These are phyloP conservation scores for Kandelia obovata DNA, from an alignment of 345 rosid genomes.

Conservation along the genomic window DNA sequence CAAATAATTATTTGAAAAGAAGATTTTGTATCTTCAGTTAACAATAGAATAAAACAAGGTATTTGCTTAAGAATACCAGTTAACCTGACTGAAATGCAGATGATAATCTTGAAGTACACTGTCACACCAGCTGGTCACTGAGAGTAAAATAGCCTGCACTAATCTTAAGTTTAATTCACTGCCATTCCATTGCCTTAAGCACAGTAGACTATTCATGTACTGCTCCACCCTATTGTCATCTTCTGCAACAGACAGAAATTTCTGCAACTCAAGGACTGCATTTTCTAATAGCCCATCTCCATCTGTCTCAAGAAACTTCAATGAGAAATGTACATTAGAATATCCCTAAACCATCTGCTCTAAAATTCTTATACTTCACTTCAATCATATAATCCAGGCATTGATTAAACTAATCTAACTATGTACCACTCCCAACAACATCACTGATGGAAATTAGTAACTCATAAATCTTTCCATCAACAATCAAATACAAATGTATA, in stretches of 20 bases:
- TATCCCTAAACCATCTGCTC: background rate
- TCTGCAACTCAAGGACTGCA: conserved; percentile 57
- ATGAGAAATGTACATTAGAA: conserved; percentile 21
- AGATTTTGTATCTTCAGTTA: conserved; percentile 5
- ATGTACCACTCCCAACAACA: too few relatives aligned
- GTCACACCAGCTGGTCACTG: conserved; percentile 76
- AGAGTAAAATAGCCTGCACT: conserved; percentile 50
- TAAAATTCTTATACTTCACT: background rate
- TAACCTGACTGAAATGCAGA: conserved; percentile 74
- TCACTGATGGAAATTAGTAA: too few relatives aligned
- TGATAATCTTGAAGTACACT: conserved; percentile 76
- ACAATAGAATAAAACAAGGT: conserved; percentile 6
- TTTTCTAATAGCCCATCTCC: conserved; percentile 62
- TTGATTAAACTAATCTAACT: too few relatives aligned
- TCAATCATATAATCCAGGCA: background rate
- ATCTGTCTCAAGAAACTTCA: conserved; percentile 75
- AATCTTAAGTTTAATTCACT: conserved; percentile 41
- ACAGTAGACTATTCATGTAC: conserved; percentile 52
- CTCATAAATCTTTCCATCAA: background rate
- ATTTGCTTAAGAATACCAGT: conserved; percentile 23
- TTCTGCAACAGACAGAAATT: conserved; percentile 41
- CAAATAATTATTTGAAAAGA: conserved; percentile 2
- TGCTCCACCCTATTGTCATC: conserved; percentile 49
- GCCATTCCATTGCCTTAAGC: conserved; percentile 47
- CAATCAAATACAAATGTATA: background rate